Evolutionary conservation across 805 yeast species (phyloP), one percentile per base, ranked within the genome.

Genomic region (Saccharomycopsis olivae): DNA sequence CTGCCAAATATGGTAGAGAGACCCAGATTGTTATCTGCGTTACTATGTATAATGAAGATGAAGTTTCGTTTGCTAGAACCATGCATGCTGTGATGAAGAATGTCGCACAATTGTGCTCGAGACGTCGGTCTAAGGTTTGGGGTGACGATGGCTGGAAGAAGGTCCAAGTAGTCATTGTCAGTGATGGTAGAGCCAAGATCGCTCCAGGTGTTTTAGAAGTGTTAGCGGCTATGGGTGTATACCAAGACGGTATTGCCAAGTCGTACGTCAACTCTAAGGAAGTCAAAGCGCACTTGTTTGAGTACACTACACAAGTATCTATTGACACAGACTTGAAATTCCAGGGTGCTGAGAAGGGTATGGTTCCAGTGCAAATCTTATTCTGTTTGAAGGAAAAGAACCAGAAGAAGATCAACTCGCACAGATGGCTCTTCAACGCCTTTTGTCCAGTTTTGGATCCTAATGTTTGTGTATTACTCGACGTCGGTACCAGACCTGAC

Each of bases 401-500:
- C 53, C 80, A 82, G 43, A 89, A 89, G 60, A 92, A 92, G 56
- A 87, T 92, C 59, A 92, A 92, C 60, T 89, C 97, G 2, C 99
- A 92, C 58, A 76, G 97, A 59, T 92, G 99, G 99, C 65, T 94
- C 40, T 87, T 92, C 60, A 88, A 92, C 54, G 96, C 95, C 1
- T 75, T 92, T 47, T 87, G 96, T 58, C 96, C 96, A 2, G 71
- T 79, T 15, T 64, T 94, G 48, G 84, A 88, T 51, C 98, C 99
- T 11, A 88, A 86, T 51, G 94, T 89, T 13, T 78, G 89, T 40
- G 75, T 86, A 5, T 61, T 92, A 45, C 69, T 92, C 36, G 99
- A 92, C 66, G 98, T 92, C n/a, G 99, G 99, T 47, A 92, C 99
- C 0, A 76, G 80, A 52, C 94, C 97, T n/a, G 87, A 86, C 48